phyloP scores from a whole-genome alignment of 345 rosid genomes.

The Gossypium australe region DNA sequence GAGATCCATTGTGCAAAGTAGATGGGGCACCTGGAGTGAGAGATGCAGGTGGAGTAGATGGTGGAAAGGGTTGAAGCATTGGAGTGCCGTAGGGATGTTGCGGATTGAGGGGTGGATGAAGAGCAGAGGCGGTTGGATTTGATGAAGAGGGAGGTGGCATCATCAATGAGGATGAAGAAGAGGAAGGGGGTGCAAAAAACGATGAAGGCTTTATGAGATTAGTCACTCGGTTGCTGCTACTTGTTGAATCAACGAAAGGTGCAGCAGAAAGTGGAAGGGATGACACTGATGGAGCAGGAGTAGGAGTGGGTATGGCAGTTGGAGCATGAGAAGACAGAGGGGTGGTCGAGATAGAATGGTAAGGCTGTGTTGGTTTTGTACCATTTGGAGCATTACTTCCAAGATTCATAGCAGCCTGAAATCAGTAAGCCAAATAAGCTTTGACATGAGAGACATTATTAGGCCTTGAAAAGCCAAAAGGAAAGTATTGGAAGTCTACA shows the following conservation, averaged over 20 bases:
- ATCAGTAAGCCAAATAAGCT: not conserved
- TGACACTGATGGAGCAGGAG: conserved; percentile 30
- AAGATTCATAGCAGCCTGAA: conserved; percentile 42
- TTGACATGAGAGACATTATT: conserved; percentile 6
- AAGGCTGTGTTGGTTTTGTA: conserved; percentile 31
- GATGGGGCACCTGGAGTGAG: conserved; percentile 40
- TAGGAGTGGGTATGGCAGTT: conserved; percentile 24
- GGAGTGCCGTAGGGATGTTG: conserved; percentile 61
- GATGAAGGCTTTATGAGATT: conserved; percentile 60
- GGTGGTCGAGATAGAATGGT: conserved; percentile 30
- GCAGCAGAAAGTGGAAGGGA: conserved; percentile 34
- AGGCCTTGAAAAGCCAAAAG: not conserved
- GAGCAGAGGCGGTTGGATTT: conserved; percentile 31
- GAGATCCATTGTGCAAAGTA: conserved; percentile 17
- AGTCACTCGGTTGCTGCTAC: conserved; percentile 31
- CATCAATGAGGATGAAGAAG: conserved; percentile 40
- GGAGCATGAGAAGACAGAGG: conserved; percentile 37
- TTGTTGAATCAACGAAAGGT: conserved; percentile 31
- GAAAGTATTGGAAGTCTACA: conserved; percentile 2
- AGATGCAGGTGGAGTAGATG: conserved; percentile 58
- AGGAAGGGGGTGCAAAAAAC: conserved; percentile 42
- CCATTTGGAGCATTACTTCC: conserved; percentile 36
- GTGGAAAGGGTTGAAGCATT: conserved; percentile 70
- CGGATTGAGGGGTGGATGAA: conserved; percentile 41
- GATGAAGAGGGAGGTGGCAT: conserved; percentile 42